Conservation (phyloP, 1,284 basidiomycete genomes). For the Microbotryum lychnidis-dioicae region DNA sequence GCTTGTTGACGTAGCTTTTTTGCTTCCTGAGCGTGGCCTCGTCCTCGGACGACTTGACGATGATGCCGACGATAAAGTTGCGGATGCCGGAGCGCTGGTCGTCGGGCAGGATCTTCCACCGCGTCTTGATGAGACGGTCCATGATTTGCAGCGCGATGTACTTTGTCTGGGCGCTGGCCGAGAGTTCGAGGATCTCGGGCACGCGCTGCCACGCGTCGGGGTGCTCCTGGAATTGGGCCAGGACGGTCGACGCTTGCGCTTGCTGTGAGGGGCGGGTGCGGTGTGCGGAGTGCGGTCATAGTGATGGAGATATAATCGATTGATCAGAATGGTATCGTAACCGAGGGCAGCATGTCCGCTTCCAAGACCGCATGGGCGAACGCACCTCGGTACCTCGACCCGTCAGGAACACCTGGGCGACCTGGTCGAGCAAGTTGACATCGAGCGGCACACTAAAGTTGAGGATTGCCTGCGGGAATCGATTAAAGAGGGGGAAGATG, state of each 20-base stretch:
- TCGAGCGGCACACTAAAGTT: slow-evolving; percentile 81
- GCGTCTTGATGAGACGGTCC: slow-evolving; percentile 84
- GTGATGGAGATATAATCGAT: too few relatives aligned
- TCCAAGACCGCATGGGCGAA: slow-evolving; percentile 13
- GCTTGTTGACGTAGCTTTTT: slow-evolving; percentile 93
- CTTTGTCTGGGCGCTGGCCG: slow-evolving; percentile 85
- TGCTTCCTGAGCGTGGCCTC: slow-evolving; percentile 66
- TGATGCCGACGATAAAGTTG: slow-evolving; percentile 92
- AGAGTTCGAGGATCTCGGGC: slow-evolving; percentile 82
- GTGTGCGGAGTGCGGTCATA: background rate
- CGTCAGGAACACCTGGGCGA: slow-evolving; percentile 73
- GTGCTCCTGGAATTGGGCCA: slow-evolving; percentile 93
- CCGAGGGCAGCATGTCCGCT: background rate
- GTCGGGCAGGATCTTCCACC: slow-evolving; percentile 93
- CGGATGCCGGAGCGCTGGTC: slow-evolving; percentile 91
- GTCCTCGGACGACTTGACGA: slow-evolving; percentile 80
- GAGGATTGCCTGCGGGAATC: slow-evolving; percentile 56
- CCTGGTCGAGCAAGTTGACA: slow-evolving; percentile 71
- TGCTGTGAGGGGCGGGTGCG: slow-evolving; percentile 3
- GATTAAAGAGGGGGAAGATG: too few relatives aligned
- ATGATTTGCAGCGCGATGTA: slow-evolving; percentile 91
- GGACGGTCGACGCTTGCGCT: slow-evolving; percentile 46
- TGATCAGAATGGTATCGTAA: slow-evolving; percentile 8
- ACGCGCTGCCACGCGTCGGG: slow-evolving; percentile 98
- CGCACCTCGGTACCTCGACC: slow-evolving; percentile 66